A percentile compares a stretch with the other conserved stretches of the same genome.
Conservation (phyloP, 2,329 filamentous ascomycete species). For the Fusarium sp. region DNA sequence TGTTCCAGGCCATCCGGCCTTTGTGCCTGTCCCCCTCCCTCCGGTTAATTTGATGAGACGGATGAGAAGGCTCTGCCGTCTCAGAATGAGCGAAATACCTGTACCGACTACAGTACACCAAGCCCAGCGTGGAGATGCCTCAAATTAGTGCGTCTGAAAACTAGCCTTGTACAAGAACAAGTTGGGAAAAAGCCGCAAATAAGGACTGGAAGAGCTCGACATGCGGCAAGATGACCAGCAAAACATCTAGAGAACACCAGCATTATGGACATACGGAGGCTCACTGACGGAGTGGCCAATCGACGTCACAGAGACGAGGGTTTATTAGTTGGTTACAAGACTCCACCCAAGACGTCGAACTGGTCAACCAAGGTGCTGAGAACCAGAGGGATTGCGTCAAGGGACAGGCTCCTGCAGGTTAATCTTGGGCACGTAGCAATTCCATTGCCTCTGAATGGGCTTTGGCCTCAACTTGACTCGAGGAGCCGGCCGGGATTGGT, state of each 20-base stretch:
- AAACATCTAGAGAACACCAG: conserved; percentile 6
- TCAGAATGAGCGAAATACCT: conserved; percentile 40
- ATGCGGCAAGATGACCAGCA: conserved; percentile 18
- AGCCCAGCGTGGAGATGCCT: conserved; percentile 21
- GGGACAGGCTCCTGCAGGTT: conserved; percentile 4
- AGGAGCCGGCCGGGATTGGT: conserved; percentile 12
- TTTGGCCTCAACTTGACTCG: conserved; percentile 9
- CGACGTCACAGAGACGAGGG: conserved; percentile 43
- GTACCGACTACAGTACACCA: conserved; percentile 11
- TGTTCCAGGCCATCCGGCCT: conserved; percentile 6
- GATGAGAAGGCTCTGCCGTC: conserved; percentile 21
- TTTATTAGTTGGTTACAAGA: conserved; percentile 2
- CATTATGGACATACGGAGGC: conserved; percentile 8
- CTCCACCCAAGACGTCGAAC: conserved; percentile 31
- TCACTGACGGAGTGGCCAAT: conserved; percentile 34
- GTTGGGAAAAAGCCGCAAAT: conserved; percentile 12
- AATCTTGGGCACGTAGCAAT: conserved; percentile 21
- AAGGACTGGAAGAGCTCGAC: conserved; percentile 8
- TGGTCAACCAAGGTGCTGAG: conserved; percentile 24
- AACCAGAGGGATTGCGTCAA: conserved; percentile 18
- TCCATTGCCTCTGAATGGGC: conserved; percentile 30
- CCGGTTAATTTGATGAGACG: conserved; percentile 40
- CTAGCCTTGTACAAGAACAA: conserved; percentile 4
- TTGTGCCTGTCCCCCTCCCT: conserved; percentile 38
- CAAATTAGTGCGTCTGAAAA: conserved; percentile 8